phyloP scores from a whole-genome alignment of 2,329 filamentous ascomycete genomes.

The Ceratocystis destructans region DNA sequence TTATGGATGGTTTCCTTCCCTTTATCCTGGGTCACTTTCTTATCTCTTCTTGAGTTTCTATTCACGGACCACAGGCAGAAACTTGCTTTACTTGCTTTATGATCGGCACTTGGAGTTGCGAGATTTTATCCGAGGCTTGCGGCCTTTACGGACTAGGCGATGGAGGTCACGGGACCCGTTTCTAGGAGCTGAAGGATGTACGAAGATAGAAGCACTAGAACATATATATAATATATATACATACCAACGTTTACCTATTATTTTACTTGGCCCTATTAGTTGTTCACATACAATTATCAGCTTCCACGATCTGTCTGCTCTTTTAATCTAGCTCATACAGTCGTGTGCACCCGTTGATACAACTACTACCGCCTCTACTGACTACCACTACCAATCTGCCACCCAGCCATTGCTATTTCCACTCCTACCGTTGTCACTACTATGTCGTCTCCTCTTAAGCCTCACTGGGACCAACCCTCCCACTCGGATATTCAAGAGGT shows the following conservation, averaged over 20 bases:
- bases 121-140: neutral
- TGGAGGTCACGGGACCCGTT: neutral
- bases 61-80: neutral
- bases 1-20: neutral
- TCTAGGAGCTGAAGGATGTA: neutral
- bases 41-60: neutral
- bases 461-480: constrained; percentile 47
- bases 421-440: constrained; percentile 14
- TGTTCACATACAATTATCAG: neutral
- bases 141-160: constrained; percentile 6
- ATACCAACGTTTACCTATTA: too few species aligned
- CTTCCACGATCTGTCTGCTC: neutral
- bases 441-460: constrained; percentile 42
- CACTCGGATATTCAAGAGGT: constrained; percentile 46
- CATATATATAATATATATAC: neutral
- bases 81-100: neutral
- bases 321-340: neutral
- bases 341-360: neutral
- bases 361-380: neutral
- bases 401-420: too few species aligned
- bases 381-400: neutral
- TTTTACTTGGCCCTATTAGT: too few species aligned
- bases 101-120: neutral
- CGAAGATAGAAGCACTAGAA: neutral
- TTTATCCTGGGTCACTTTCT: neutral